Percentiles rank a stretch among this genome's conserved stretches.
Conservation (phyloP, 495 filamentous ascomycete species). For the Bacidia gigantensis region DNA sequence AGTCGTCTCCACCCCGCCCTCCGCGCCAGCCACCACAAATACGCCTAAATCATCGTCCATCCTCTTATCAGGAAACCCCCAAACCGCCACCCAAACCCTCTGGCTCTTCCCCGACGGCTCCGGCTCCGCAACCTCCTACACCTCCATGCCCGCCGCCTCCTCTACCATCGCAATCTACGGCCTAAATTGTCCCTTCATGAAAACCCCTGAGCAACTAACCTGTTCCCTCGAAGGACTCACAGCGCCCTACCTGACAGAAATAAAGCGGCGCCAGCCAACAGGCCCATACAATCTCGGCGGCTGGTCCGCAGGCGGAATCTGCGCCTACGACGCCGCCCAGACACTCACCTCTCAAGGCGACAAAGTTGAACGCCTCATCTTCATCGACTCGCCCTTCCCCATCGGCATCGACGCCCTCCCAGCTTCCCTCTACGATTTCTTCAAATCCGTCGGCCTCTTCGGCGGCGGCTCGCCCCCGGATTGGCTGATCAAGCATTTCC, state of each 20-base stretch:
- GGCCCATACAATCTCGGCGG: conserved; percentile 55
- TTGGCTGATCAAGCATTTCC: conserved; percentile 28
- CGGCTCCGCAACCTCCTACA: conserved; percentile 45
- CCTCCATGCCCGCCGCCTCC: conserved; percentile 37
- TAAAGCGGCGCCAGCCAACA: conserved; percentile 56
- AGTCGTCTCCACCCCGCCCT: not conserved
- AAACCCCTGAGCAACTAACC: conserved; percentile 37
- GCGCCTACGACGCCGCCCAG: conserved; percentile 68
- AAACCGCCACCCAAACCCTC: conserved; percentile 18
- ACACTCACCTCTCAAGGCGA: conserved; percentile 37
- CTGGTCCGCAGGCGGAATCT: conserved; percentile 79
- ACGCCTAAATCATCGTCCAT: conserved; percentile 20
- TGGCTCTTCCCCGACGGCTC: conserved; percentile 33
- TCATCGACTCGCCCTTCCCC: conserved; percentile 27
- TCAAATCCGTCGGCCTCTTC: conserved; percentile 23
- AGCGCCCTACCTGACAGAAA: conserved; percentile 43
- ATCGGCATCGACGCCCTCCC: conserved; percentile 24
- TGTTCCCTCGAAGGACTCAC: conserved; percentile 41
- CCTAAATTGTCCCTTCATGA: conserved; percentile 55
- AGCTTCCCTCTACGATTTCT: conserved; percentile 25
- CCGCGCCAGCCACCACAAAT: not conserved
- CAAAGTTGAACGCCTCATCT: conserved; percentile 21
- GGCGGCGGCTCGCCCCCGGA: conserved; percentile 20
- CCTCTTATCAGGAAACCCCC: conserved; percentile 23
- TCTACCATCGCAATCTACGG: conserved; percentile 41